phyloP scores from a whole-genome alignment of 768 basidiomycete species.

The Cyclocybe aegerita region DNA sequence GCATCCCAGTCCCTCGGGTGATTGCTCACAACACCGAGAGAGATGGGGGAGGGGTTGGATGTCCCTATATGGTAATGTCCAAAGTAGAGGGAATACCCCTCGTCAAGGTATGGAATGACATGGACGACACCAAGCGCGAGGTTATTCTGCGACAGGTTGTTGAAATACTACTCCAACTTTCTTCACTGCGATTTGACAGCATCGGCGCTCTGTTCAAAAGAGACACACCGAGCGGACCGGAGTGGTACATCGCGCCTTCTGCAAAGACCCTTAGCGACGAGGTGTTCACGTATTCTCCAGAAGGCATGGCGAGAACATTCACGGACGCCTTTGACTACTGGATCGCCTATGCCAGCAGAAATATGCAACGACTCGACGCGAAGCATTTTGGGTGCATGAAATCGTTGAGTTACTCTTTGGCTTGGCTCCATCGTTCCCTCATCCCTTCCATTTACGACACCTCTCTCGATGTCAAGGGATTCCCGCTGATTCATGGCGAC shows the following conservation, averaged over 20 bases:
- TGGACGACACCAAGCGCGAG: conserved; percentile 4
- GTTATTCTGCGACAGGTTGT: conserved; percentile 5
- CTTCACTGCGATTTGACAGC: conserved; percentile 5
- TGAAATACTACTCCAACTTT: conserved; percentile 7
- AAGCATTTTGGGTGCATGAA: background rate
- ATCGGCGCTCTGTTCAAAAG: conserved; percentile 2
- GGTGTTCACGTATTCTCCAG: background rate
- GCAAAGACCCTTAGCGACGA: background rate
- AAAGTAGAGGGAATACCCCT: conserved; percentile 4
- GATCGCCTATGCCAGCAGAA: conserved; percentile 4
- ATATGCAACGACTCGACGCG: background rate
- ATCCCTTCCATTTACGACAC: conserved; percentile 12
- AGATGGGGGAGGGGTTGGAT: background rate
- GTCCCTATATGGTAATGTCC: conserved; percentile 4
- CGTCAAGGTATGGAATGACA: conserved; percentile 1
- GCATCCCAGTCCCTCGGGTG: conserved; percentile 1
- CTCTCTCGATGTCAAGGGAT: conserved; percentile 10
- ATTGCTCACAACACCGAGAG: background rate
- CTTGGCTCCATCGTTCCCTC: conserved; percentile 6
- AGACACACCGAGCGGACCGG: too few relatives aligned
- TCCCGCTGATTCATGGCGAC: conserved; percentile 16
- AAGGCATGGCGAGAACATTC: background rate
- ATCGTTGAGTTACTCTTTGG: background rate
- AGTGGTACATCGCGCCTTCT: background rate
- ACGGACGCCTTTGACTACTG: background rate